Percentiles rank a stretch among this genome's conserved stretches.
Conservation (phyloP, 306 rosid genomes). For the Vachellia pachyceras region DNA sequence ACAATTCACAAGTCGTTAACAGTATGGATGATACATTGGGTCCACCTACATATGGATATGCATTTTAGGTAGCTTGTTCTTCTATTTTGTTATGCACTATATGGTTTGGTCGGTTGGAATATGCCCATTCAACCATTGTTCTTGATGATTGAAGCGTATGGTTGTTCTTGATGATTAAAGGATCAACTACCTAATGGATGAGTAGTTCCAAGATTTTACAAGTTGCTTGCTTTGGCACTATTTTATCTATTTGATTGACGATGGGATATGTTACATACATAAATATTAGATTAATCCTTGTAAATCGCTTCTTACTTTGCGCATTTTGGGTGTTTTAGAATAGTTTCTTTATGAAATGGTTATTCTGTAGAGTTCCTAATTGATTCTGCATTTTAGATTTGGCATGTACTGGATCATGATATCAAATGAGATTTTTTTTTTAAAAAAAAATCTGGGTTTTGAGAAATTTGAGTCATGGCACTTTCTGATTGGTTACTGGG, state of each 20-base stretch:
- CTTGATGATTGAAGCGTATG: neutral
- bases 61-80: neutral
- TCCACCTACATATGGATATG: neutral
- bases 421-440: neutral
- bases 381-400: neutral
- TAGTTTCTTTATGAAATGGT: neutral
- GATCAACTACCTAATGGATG: neutral
- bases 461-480: conserved; percentile 7
- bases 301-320: neutral
- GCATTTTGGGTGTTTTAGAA: neutral
- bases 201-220: neutral
- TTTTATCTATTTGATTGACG: neutral
- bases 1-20: neutral
- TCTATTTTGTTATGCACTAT: neutral
- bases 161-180: neutral
- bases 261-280: neutral
- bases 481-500: conserved; percentile 11
- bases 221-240: neutral
- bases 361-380: neutral
- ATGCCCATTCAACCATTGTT: neutral
- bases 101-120: neutral
- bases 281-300: neutral
- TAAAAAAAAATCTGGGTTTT: neutral
- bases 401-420: neutral
- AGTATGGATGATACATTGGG: neutral